A percentile compares a stretch with the other conserved stretches of the same genome.
Evolutionary conservation across 2,329 filamentous ascomycete species (phyloP).

Genomic region (Aspergillus sclerotialis): DNA sequence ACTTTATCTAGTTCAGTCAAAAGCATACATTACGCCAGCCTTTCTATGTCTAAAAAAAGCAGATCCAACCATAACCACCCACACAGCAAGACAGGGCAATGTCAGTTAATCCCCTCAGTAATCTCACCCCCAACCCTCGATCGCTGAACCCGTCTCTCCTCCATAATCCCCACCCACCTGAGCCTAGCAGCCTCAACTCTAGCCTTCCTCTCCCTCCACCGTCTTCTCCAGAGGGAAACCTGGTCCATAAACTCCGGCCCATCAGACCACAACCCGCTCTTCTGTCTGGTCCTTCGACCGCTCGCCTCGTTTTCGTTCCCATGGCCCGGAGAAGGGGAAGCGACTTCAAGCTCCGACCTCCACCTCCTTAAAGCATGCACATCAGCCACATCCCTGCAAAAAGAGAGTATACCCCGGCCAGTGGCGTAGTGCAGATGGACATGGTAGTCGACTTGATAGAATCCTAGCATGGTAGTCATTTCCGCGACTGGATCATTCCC

Average conservation of each 20-base stretch:
- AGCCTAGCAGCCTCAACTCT: conserved; percentile 4
- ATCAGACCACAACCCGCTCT: conserved; percentile 1
- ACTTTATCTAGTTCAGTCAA: no score
- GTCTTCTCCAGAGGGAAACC: conserved; percentile 7
- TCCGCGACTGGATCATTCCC: background rate
- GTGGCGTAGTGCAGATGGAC: conserved; percentile 23
- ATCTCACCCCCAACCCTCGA: background rate
- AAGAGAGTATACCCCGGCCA: conserved; percentile 13
- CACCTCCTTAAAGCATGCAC: conserved; percentile 19
- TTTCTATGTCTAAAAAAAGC: no score
- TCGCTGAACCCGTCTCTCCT: conserved; percentile 7
- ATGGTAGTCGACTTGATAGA: conserved; percentile 25
- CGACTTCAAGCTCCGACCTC: conserved; percentile 12
- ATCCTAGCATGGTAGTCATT: conserved; percentile 1
- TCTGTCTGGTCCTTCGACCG: background rate
- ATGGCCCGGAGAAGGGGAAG: background rate
- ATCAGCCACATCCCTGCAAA: conserved; percentile 24
- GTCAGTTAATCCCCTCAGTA: conserved; percentile 4
- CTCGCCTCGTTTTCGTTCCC: background rate
- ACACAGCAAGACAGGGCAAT: no score
- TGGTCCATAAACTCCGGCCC: conserved; percentile 7
- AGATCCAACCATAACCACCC: no score
- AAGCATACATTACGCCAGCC: no score
- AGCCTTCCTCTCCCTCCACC: conserved; percentile 3
- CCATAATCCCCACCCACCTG: conserved; percentile 8